Conservation (phyloP, 2,329 filamentous ascomycete species). For the Penicillium sp. region DNA sequence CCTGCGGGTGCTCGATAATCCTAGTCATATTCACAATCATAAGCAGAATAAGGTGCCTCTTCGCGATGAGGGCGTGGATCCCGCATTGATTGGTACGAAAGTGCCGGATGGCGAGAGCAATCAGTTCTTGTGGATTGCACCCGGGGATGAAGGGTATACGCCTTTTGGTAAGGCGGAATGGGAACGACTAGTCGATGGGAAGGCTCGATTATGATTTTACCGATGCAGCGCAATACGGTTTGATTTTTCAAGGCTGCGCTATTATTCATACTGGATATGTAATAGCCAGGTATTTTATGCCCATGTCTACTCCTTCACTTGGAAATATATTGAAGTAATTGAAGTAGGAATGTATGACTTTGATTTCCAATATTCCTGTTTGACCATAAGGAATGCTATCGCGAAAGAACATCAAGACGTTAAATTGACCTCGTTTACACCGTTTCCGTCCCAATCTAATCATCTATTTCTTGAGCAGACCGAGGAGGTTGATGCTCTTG, state of each 20-base stretch:
- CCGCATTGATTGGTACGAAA: conserved; percentile 43
- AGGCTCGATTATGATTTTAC: conserved; percentile 45
- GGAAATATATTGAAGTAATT: no score
- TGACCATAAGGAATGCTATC: no score
- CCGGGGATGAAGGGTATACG: conserved; percentile 49
- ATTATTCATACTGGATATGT: no score
- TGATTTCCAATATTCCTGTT: no score
- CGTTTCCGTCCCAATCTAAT: no score
- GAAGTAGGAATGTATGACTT: no score
- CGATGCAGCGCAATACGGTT: no score
- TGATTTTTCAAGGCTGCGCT: no score
- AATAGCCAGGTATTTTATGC: no score
- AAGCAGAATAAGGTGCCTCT: conserved; percentile 74
- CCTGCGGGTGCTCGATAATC: conserved; percentile 53
- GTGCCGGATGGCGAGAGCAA: conserved; percentile 43
- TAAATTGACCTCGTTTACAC: no score
- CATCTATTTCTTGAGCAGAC: conserved; percentile 60
- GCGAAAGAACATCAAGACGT: no score
- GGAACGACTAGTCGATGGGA: conserved; percentile 46
- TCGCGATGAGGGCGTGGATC: conserved; percentile 61
- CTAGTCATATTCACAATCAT: conserved; percentile 55
- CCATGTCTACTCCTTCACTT: no score
- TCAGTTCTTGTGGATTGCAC: conserved; percentile 49
- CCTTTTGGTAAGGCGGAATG: conserved; percentile 56
- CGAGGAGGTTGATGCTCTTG: conserved; percentile 92